These are phyloP conservation scores for Elaeagnus macrophylla DNA, from an alignment of 306 rosid genomes.

Conservation along the genomic window DNA sequence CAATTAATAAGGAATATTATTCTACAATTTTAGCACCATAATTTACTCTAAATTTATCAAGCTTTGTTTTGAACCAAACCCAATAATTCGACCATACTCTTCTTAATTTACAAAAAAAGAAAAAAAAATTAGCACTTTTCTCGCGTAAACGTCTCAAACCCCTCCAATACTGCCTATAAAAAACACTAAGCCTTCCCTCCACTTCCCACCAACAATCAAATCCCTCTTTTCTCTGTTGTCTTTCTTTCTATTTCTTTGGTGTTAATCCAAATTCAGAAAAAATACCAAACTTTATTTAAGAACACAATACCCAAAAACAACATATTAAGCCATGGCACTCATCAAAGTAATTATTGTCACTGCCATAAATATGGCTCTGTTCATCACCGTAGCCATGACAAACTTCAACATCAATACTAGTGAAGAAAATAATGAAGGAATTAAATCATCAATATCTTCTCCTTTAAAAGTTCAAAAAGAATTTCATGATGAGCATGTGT, in stretches of 20 bases:
- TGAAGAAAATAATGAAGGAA: conserved; percentile 20
- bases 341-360: conserved; percentile 36
- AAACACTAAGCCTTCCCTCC: conserved; percentile 33
- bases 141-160: conserved; percentile 49
- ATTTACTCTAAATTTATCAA: too few species aligned
- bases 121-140: too few species aligned
- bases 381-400: conserved; percentile 42
- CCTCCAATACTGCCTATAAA: conserved; percentile 19
- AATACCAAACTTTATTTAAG: too few species aligned
- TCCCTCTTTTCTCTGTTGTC: background rate
- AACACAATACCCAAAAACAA: too few species aligned
- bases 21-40: too few species aligned
- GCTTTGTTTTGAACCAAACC: background rate
- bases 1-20: too few species aligned
- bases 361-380: conserved; percentile 74
- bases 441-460: background rate
- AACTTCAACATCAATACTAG: conserved; percentile 16
- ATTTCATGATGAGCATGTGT: conserved; percentile 1
- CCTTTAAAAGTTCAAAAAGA: background rate
- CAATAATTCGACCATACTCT: conserved; percentile 42
- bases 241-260: conserved; percentile 4
- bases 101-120: conserved; percentile 31
- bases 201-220: conserved; percentile 18
- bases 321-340: conserved; percentile 52
- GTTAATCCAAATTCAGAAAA: too few species aligned